A percentile compares a stretch with the other conserved stretches of the same genome.
These are phyloP conservation scores for Esteya vermicola DNA, from an alignment of 2,329 filamentous ascomycete genomes.

Conservation along the genomic window DNA sequence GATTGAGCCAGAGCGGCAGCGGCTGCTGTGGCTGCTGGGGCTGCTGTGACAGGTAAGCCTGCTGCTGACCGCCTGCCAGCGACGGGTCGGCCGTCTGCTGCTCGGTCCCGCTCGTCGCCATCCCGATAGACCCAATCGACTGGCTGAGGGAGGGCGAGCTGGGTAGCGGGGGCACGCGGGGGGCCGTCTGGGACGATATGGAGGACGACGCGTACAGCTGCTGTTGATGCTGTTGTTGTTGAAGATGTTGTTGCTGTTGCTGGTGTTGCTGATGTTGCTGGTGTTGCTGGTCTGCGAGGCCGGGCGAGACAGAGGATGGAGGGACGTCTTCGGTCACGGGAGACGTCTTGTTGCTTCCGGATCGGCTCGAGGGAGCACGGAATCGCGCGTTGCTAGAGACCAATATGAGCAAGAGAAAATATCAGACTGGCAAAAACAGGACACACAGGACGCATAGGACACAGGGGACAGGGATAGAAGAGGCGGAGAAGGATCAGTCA, in stretches of 20 bases:
- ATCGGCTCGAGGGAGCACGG: neutral
- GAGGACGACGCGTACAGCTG: slow-evolving; percentile 5
- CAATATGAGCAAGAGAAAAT: neutral
- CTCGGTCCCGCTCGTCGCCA: neutral
- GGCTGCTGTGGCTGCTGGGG: slow-evolving; percentile 54
- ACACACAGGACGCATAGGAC: neutral
- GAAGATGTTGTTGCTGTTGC: neutral
- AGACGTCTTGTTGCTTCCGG: neutral
- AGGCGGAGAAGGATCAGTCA: too few relatives aligned
- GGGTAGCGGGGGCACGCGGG: slow-evolving; percentile 46
- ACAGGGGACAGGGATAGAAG: too few relatives aligned
- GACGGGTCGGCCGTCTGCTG: too few relatives aligned
- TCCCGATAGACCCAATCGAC: slow-evolving; percentile 45
- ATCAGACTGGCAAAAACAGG: neutral
- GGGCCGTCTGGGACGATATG: slow-evolving; percentile 21
- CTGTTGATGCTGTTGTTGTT: neutral
- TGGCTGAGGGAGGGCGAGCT: slow-evolving; percentile 50
- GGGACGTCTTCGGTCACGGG: too few relatives aligned
- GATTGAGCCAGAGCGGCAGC: slow-evolving; percentile 61
- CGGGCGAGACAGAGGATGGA: too few relatives aligned
- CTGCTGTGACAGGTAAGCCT: too few relatives aligned
- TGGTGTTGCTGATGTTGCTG: neutral
- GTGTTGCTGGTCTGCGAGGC: too few relatives aligned
- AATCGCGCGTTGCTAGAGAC: neutral
- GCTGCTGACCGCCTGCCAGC: too few relatives aligned